Conservation (phyloP, 1,139 yeast genomes). For the Pichia terricola region DNA sequence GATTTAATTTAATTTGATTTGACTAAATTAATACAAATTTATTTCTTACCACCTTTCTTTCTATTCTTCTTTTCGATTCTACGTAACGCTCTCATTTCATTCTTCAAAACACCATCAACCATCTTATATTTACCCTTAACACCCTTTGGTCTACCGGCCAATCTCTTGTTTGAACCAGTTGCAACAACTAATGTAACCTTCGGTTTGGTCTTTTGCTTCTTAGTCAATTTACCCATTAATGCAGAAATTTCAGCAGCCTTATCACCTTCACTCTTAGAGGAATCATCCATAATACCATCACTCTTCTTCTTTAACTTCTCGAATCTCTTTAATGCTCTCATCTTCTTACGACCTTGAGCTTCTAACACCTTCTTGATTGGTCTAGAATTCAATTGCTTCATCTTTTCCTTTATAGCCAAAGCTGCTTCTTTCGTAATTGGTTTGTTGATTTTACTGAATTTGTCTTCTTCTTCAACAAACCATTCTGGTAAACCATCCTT, state of each 20-base stretch:
- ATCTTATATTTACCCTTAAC: slow-evolving; percentile 95
- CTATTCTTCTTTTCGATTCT: slow-evolving; percentile 81
- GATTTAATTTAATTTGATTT: neutral
- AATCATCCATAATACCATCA: slow-evolving; percentile 82
- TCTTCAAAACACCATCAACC: slow-evolving; percentile 98
- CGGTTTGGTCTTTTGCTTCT: slow-evolving; percentile 69
- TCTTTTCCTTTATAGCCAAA: slow-evolving; percentile 79
- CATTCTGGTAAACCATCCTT: slow-evolving; percentile 86
- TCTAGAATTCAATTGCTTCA: slow-evolving; percentile 86
- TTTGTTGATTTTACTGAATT: slow-evolving; percentile 74
- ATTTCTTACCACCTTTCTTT: slow-evolving; percentile 24
- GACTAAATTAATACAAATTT: neutral
- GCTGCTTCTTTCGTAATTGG: slow-evolving; percentile 98
- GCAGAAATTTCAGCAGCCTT: slow-evolving; percentile 88
- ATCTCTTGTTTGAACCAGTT: slow-evolving; percentile 73
- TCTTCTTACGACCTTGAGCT: slow-evolving; percentile 93
- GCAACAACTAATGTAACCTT: slow-evolving; percentile 88
- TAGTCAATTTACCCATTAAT: slow-evolving; percentile 68
- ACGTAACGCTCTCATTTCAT: slow-evolving; percentile 87
- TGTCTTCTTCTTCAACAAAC: slow-evolving; percentile 88
- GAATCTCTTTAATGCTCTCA: slow-evolving; percentile 81
- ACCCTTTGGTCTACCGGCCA: slow-evolving; percentile 94
- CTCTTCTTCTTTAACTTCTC: slow-evolving; percentile 92
- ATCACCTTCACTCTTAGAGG: slow-evolving; percentile 79
- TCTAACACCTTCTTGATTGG: slow-evolving; percentile 97